Percentiles rank a stretch among this genome's conserved stretches.
Evolutionary conservation across 2,329 filamentous ascomycete genomes (phyloP).

Genomic region (Ceratocystiopsis minuta): DNA sequence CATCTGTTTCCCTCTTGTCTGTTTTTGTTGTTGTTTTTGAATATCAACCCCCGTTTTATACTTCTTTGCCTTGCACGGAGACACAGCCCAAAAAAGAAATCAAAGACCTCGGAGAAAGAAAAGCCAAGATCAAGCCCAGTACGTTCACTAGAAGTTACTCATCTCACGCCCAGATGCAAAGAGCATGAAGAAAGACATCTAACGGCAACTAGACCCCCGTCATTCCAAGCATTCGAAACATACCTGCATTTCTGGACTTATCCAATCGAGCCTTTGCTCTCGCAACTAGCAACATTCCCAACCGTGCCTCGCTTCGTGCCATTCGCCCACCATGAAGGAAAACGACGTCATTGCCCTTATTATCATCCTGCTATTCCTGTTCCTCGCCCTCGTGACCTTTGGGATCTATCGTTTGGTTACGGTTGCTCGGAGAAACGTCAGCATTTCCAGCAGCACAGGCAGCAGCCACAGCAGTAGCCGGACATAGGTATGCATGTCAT

Average conservation of each 20-base stretch:
- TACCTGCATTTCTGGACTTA: too few relatives aligned
- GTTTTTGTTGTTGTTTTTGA: neutral
- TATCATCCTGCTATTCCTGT: conserved; percentile 46
- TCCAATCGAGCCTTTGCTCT: neutral
- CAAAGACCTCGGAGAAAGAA: too few relatives aligned
- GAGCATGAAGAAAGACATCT: too few relatives aligned
- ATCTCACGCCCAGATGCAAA: too few relatives aligned
- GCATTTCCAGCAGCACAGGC: conserved; percentile 14
- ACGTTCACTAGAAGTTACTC: too few relatives aligned
- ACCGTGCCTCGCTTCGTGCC: neutral
- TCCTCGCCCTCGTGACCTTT: conserved; percentile 42
- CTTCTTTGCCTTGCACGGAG: too few relatives aligned
- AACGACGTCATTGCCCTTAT: conserved; percentile 54
- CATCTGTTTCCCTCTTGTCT: neutral
- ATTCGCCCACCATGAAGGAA: conserved; percentile 33
- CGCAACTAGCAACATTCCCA: neutral
- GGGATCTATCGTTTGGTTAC: conserved; percentile 45
- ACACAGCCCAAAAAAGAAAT: too few relatives aligned
- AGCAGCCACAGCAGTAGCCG: conserved; percentile 6
- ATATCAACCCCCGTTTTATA: too few relatives aligned
- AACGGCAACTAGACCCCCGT: too few relatives aligned
- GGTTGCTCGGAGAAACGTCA: conserved; percentile 27
- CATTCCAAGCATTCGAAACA: too few relatives aligned
- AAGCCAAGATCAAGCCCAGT: too few relatives aligned
- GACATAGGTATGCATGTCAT: neutral